Percentiles rank a stretch among this genome's conserved stretches.
These are phyloP conservation scores for Citrullus mucosospermus DNA, from an alignment of 306 rosid genomes.

Conservation along the genomic window DNA sequence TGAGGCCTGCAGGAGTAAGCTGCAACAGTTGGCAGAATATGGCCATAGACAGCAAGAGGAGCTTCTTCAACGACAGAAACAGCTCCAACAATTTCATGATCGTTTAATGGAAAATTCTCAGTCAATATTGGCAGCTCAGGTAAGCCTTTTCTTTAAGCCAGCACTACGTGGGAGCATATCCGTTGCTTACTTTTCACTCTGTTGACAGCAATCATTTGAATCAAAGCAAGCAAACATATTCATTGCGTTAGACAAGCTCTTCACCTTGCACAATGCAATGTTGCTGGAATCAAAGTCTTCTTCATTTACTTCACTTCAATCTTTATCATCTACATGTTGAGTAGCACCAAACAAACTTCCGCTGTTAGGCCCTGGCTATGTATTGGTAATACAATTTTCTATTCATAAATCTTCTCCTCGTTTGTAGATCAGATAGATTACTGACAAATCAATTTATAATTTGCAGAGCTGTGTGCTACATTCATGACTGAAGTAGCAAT, in stretches of 20 bases:
- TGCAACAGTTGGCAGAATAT: conserved; percentile 39
- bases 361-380: conserved; percentile 51
- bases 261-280: conserved; percentile 62
- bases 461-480: conserved; percentile 43
- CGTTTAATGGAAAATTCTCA: conserved; percentile 56
- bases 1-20: conserved; percentile 27
- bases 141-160: conserved; percentile 2
- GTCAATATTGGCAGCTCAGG: conserved; percentile 59
- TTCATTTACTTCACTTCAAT: conserved; percentile 38
- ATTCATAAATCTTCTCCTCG: background rate
- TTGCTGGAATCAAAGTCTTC: conserved; percentile 65
- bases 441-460: background rate
- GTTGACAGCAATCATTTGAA: conserved; percentile 60
- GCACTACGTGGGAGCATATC: background rate
- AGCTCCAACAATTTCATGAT: conserved; percentile 45
- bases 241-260: conserved; percentile 48
- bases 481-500: conserved; percentile 32
- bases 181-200: background rate
- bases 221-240: conserved; percentile 74
- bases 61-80: conserved; percentile 37
- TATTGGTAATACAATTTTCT: conserved; percentile 28
- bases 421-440: background rate
- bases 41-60: conserved; percentile 63
- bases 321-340: conserved; percentile 60
- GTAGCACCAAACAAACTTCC: conserved; percentile 70